Conservation (phyloP, 805 yeast species). For the Lipomyces orientalis region DNA sequence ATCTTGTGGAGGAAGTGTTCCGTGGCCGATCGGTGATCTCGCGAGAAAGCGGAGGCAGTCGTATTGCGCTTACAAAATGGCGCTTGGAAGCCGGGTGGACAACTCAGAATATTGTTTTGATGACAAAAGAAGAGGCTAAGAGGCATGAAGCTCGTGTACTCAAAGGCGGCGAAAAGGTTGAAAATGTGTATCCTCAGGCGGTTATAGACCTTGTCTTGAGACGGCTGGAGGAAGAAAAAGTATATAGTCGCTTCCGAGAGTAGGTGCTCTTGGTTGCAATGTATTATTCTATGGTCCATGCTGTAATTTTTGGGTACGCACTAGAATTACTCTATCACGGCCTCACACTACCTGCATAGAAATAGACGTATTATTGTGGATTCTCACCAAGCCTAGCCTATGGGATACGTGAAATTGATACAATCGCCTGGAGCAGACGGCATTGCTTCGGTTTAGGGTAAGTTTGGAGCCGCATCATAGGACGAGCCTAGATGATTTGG, state of each 20-base stretch:
- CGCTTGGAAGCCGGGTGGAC: slow-evolving; percentile 67
- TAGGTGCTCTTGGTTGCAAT: slow-evolving; percentile 1
- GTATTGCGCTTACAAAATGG: slow-evolving; percentile 86
- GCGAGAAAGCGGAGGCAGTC: slow-evolving; percentile 66
- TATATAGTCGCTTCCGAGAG: slow-evolving; percentile 65
- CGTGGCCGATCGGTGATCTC: slow-evolving; percentile 91
- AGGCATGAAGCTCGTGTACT: slow-evolving; percentile 78
- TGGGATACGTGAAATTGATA: too few relatives aligned
- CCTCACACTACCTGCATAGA: too few relatives aligned
- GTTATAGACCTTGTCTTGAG: slow-evolving; percentile 62
- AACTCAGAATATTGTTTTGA: slow-evolving; percentile 78
- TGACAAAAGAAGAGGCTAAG: slow-evolving; percentile 88
- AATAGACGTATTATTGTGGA: too few relatives aligned
- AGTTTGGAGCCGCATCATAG: too few relatives aligned
- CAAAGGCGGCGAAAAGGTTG: slow-evolving; percentile 44
- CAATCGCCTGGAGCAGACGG: too few relatives aligned
- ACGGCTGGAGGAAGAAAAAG: slow-evolving; percentile 76
- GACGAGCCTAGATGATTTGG: too few relatives aligned
- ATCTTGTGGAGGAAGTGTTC: slow-evolving; percentile 87
- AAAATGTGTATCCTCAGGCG: slow-evolving; percentile 65
- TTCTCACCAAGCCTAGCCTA: too few relatives aligned
- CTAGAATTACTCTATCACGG: too few relatives aligned
- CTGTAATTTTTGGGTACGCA: not conserved
- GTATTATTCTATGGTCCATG: not conserved
- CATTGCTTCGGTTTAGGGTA: too few relatives aligned